Base-by-base conservation (phyloP, 768 basidiomycete species). In the Sistotremastrum niveocremeum region DNA sequence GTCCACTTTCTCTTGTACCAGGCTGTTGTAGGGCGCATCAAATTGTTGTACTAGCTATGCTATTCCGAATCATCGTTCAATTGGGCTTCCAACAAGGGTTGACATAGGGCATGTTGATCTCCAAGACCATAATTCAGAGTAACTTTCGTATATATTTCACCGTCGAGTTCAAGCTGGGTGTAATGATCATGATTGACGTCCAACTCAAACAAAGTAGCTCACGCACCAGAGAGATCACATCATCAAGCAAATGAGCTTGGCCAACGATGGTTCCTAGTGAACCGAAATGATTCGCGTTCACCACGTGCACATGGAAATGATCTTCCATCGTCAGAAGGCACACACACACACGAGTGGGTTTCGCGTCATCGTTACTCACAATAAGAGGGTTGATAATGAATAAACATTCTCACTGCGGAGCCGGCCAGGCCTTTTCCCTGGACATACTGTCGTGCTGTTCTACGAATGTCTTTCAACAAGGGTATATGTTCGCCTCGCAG, bases 351-450 rank as follows among this genome's bases (percentile, higher is more conserved):
- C 2, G 20, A 20, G 20, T 20, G 20, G 20, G 20, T 20, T 20
- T 20, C 20, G 29, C 5, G 20, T 12, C 6, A 39, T 10, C 12
- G 20, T 10, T 3, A 70, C 85, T 51, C 48, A 93, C 93, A 97
- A 58, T 97, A 98, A 35, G 81, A 85, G 0, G 94, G 94, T 57
- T 95, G 93, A 59, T 99, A 99, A 59, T 99, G 95, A 9, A 98
- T 64, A 55, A 79, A 91, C 67, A 93, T 68, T 54, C 90, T 66
- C 48, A 95, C 56, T 7, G 76, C 70, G 3, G 79, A 81, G 10
- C 57, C 53, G 4, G 62, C 65, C 1, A 94, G 63, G 0, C 75
- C 79, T 76, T 72, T 73, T 39, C 73, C 70, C 43, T 66, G 55
- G 0, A 75, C 82, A 3, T 80, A 60, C 3, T 59, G 57, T 33